Evolutionary conservation across 164 flowering plant genomes (phyloP).

Genomic region (Houttuynia cordata): DNA sequence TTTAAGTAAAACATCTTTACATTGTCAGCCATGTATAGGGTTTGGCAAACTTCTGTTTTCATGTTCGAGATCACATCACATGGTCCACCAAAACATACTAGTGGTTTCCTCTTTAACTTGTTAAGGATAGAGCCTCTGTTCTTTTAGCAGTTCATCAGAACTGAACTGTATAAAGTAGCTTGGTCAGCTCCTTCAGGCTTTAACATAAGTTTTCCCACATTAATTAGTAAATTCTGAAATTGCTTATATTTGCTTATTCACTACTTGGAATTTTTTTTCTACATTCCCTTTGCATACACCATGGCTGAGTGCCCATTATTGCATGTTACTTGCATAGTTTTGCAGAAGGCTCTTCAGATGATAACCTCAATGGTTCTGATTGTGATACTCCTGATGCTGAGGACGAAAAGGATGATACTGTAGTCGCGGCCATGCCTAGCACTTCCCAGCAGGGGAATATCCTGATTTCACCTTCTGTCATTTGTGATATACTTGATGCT

Average conservation of each 20-base stretch:
- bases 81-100: too few relatives aligned
- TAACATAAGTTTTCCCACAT: too few relatives aligned
- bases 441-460: constrained; percentile 13
- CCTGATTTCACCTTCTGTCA: constrained; percentile 6
- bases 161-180: too few relatives aligned
- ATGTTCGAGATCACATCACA: too few relatives aligned
- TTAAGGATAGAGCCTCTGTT: too few relatives aligned
- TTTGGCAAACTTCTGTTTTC: too few relatives aligned
- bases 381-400: constrained; percentile 1
- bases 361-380: constrained; percentile 15
- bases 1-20: constrained; percentile 44
- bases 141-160: too few relatives aligned
- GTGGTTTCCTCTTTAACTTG: too few relatives aligned
- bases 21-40: background rate
- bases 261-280: background rate
- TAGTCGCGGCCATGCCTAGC: constrained; percentile 4
- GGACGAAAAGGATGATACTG: constrained; percentile 16
- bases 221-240: too few relatives aligned
- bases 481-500: background rate
- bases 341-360: constrained; percentile 48
- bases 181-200: too few relatives aligned
- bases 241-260: background rate
- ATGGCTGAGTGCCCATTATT: background rate
- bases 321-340: constrained; percentile 21
- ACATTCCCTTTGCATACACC: too few relatives aligned